Percentiles rank a stretch among this genome's conserved stretches.
These are phyloP conservation scores for Trametes sp. DNA, from an alignment of 1,284 basidiomycete species.

Conservation along the genomic window DNA sequence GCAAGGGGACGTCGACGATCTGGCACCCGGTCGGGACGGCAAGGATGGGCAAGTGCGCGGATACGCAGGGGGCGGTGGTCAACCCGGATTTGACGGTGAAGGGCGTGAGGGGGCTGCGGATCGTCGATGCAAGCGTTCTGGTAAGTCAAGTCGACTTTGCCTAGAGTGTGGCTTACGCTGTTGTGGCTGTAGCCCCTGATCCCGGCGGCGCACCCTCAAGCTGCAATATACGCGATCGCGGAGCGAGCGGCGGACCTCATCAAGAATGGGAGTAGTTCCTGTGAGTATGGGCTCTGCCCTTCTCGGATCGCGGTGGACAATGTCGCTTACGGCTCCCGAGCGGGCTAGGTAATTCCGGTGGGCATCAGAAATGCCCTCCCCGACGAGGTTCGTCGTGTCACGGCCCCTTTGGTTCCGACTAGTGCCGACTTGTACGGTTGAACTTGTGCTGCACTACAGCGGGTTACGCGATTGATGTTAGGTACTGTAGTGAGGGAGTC, in stretches of 20 bases:
- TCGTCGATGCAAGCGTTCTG: conserved; percentile 41
- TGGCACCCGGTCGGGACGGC: conserved; percentile 38
- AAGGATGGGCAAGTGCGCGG: conserved; percentile 32
- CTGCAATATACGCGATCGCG: conserved; percentile 28
- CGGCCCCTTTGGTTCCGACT: no score
- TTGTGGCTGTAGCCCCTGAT: conserved; percentile 24
- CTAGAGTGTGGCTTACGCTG: no score
- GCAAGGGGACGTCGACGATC: conserved; percentile 24
- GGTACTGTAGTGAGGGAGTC: no score
- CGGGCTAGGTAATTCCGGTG: no score
- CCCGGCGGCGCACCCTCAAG: conserved; percentile 29
- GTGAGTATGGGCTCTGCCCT: neutral
- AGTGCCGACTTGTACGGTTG: no score
- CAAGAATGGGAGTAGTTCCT: conserved; percentile 8
- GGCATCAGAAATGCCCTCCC: no score
- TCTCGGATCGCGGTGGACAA: neutral
- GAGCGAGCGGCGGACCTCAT: conserved; percentile 32
- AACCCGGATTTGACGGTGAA: conserved; percentile 39
- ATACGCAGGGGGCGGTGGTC: conserved; percentile 30
- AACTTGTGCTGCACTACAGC: no score
- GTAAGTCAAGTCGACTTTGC: no score
- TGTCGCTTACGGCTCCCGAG: no score
- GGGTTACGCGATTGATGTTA: no score
- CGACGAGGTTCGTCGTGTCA: no score
- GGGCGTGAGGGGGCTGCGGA: conserved; percentile 33